A percentile compares a stretch with the other conserved stretches of the same genome.
phyloP scores from a whole-genome alignment of 2,329 filamentous ascomycete species.

The Colletotrichum nymphaeae region DNA sequence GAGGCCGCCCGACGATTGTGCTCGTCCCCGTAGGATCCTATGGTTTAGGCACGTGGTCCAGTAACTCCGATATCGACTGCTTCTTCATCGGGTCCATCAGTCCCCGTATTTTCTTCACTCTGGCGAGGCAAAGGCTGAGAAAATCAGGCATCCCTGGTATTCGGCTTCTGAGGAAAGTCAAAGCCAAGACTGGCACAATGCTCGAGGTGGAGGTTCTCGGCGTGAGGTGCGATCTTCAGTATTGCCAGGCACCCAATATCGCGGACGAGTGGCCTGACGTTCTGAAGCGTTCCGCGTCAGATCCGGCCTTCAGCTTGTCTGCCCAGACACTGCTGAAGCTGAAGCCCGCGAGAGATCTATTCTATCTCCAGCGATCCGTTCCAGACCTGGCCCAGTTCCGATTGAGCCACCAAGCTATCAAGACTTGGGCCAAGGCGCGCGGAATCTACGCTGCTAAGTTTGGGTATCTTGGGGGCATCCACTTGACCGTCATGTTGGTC shows the following conservation, averaged over 20 bases:
- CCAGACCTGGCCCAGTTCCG: conserved; percentile 70
- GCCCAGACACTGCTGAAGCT: conserved; percentile 69
- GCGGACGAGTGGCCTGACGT: conserved; percentile 56
- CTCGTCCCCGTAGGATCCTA: conserved; percentile 75
- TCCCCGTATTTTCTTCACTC: conserved; percentile 69
- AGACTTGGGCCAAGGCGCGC: conserved; percentile 69
- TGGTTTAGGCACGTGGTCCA: conserved; percentile 71
- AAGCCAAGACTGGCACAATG: conserved; percentile 70
- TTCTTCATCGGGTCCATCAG: conserved; percentile 73
- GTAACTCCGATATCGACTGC: conserved; percentile 72
- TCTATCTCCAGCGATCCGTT: conserved; percentile 69
- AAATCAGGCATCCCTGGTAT: conserved; percentile 57
- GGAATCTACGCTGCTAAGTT: conserved; percentile 75
- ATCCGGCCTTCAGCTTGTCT: conserved; percentile 67
- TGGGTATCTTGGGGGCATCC: conserved; percentile 73
- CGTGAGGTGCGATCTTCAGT: conserved; percentile 73
- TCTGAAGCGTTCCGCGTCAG: conserved; percentile 58
- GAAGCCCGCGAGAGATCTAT: conserved; percentile 72
- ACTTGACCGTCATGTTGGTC: conserved; percentile 71
- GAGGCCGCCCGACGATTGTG: conserved; percentile 51
- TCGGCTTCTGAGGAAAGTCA: conserved; percentile 66
- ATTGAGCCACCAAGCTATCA: conserved; percentile 68
- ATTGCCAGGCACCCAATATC: conserved; percentile 60
- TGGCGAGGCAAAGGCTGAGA: conserved; percentile 66
- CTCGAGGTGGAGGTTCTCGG: conserved; percentile 70